Evolutionary conservation across 495 filamentous ascomycete genomes (phyloP).

Genomic region (Achaetomiella virescens): DNA sequence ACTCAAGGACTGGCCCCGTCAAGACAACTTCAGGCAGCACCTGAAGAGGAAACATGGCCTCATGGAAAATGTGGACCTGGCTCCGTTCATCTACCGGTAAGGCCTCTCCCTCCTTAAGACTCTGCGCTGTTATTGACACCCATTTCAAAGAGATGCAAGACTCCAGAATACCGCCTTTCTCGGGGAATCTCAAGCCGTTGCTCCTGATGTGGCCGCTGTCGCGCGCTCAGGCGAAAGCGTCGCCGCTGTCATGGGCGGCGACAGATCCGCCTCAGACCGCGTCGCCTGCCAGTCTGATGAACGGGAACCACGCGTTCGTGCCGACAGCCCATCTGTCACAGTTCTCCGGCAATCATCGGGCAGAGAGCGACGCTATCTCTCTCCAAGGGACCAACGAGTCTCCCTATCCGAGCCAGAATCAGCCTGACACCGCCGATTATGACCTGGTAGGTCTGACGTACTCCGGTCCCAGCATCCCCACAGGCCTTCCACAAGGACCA

Average conservation of each 20-base stretch:
- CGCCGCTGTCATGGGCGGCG: conserved; percentile 3
- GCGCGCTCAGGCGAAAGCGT: background rate
- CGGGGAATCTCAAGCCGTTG: background rate
- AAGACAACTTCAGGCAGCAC: conserved; percentile 90
- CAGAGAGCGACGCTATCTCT: conserved; percentile 6
- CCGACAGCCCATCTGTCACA: background rate
- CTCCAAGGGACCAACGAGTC: background rate
- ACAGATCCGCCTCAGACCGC: conserved; percentile 8
- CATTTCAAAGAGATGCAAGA: background rate
- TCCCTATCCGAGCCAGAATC: background rate
- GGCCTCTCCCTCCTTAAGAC: conserved; percentile 1
- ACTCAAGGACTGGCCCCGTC: conserved; percentile 75
- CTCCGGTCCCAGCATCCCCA: background rate
- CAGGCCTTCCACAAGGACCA: background rate
- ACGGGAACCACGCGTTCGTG: background rate
- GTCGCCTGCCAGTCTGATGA: background rate
- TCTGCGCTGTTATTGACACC: background rate
- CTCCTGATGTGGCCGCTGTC: background rate
- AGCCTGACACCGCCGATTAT: background rate
- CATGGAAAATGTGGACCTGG: conserved; percentile 39
- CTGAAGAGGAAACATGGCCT: conserved; percentile 65
- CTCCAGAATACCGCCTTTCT: background rate
- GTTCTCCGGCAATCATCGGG: background rate
- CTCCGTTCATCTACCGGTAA: conserved; percentile 50
- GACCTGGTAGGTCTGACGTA: conserved; percentile 9